Evolutionary conservation across 495 filamentous ascomycete genomes (phyloP), one percentile per base, ranked within the genome.

Genomic region (Neurospora sp.): DNA sequence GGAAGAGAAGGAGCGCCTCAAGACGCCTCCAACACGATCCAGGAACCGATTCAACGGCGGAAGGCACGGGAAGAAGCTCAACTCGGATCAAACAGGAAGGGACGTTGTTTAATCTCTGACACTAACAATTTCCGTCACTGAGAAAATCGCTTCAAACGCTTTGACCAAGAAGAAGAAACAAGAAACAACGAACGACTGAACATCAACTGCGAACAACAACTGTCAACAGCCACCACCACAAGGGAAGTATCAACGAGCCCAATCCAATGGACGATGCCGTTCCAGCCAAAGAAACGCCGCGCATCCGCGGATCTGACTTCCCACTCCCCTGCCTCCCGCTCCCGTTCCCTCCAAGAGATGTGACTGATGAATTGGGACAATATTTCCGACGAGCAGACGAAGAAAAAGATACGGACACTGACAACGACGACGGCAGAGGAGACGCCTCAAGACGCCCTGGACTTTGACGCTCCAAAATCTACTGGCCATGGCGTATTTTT

Each of bases 401-500:
- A 49, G 8, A 9, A 49, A 23, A 27, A 62, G 5, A 62, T 62
- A 62, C 54, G 11, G 54, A 31, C 2, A 62, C 11, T 31, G 12
- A 31, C 23, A 62, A 62, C 1, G 6, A 62, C 2, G 14, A 62
- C 54, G 54, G 54, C 54, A 62, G 23, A 62, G 23, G 23, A 31
- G 14, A 62, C 18, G 42, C 46, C 49, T 5, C 49, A 27, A 60
- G 49, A 66, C 54, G 54, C 54, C 54, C 31, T 66, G 54, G 54
- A 66, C 54, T 66, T 66, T 66, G 54, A 66, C 6, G 11, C 12
- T 66, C 27, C 54, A 66, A 66, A 66, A 66, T 66, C 54, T 66
- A 66, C 14, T 66, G 54, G 54, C 27, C 54, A 62, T 62, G 54
- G 54, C 54, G 74, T 62, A 70, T 40, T 73, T 78, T 72, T 73